phyloP scores from a whole-genome alignment of 2,329 filamentous ascomycete genomes.

The Trichophaea hybrida region DNA sequence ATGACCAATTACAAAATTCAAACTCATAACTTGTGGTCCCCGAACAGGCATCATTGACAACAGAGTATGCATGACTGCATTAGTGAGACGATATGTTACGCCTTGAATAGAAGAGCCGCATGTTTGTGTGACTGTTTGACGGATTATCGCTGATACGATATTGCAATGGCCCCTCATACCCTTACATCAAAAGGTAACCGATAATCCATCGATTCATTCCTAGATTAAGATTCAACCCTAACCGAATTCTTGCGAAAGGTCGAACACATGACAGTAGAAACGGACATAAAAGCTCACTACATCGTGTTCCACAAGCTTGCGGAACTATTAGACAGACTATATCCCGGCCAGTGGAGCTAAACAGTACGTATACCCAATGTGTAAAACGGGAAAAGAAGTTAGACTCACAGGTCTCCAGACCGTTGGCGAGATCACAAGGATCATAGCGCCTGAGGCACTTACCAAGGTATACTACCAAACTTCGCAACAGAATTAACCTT shows the following conservation, averaged over 20 bases:
- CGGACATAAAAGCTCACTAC: not conserved
- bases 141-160: too few relatives aligned
- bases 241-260: not conserved
- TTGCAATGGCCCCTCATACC: too few relatives aligned
- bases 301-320: not conserved
- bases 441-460: not conserved
- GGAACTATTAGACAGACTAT: not conserved
- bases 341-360: not conserved
- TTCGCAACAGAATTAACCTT: not conserved
- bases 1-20: too few relatives aligned
- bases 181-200: too few relatives aligned
- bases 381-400: not conserved
- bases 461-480: not conserved
- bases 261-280: not conserved
- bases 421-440: not conserved
- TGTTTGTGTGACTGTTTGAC: too few relatives aligned
- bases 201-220: too few relatives aligned
- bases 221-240: too few relatives aligned
- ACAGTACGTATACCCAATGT: not conserved
- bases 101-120: too few relatives aligned
- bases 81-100: too few relatives aligned
- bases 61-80: too few relatives aligned
- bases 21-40: too few relatives aligned
- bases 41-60: too few relatives aligned
- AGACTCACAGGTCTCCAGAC: not conserved